These are phyloP conservation scores for Yarrowia divulgata DNA, from an alignment of 805 yeast species.

Conservation along the genomic window DNA sequence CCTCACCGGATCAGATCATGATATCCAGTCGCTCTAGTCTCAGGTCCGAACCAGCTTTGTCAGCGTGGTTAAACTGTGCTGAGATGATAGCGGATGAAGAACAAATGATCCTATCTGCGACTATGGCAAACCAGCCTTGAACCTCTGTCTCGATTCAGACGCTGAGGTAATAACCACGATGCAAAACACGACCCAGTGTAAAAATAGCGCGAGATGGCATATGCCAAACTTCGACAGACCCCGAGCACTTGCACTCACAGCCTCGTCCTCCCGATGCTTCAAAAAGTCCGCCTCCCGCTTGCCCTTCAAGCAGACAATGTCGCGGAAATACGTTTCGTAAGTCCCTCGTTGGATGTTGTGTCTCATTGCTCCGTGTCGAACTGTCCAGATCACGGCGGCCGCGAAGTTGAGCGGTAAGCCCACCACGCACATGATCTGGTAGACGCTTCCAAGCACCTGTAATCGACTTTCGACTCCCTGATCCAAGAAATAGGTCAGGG, in stretches of 20 bases:
- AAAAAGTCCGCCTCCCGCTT: neutral
- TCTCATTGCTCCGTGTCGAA: slow-evolving; percentile 18
- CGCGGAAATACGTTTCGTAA: slow-evolving; percentile 30
- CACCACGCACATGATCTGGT: neutral
- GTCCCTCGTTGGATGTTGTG: slow-evolving; percentile 28
- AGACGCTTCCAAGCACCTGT: neutral
- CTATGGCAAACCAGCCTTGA: slow-evolving; percentile 17
- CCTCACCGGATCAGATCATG: too few relatives aligned
- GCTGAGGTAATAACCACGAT: slow-evolving; percentile 30
- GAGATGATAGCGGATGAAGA: too few relatives aligned
- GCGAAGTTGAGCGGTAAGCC: slow-evolving; percentile 20
- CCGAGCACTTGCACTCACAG: slow-evolving; percentile 18
- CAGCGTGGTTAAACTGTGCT: too few relatives aligned
- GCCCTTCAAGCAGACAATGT: slow-evolving; percentile 13
- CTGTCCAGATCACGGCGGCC: slow-evolving; percentile 12
- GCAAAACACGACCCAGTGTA: slow-evolving; percentile 27
- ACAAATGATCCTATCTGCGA: too few relatives aligned
- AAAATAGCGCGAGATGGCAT: slow-evolving; percentile 12
- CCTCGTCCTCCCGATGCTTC: slow-evolving; percentile 29
- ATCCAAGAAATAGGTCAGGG: slow-evolving; percentile 18
- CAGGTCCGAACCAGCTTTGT: too few relatives aligned
- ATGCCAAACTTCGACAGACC: slow-evolving; percentile 24
- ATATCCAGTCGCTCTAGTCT: too few relatives aligned
- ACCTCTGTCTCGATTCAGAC: neutral
- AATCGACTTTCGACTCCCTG: neutral